These are phyloP conservation scores for Talaromyces sp. DNA, from an alignment of 2,329 filamentous ascomycete genomes.

Conservation along the genomic window DNA sequence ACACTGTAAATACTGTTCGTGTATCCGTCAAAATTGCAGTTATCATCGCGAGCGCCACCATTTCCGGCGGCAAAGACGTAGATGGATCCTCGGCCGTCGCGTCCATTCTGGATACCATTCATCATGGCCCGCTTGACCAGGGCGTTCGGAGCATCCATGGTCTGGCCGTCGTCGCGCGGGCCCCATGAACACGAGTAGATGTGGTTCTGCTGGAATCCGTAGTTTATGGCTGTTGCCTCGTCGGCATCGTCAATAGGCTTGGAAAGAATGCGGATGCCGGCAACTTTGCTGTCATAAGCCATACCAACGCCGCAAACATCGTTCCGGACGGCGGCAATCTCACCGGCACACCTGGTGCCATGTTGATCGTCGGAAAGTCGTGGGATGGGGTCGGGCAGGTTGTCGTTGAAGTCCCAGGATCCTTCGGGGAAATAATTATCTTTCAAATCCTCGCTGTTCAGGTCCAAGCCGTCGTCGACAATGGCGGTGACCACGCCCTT, in stretches of 20 bases:
- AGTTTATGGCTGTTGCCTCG: conserved; percentile 89
- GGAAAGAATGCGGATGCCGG: conserved; percentile 88
- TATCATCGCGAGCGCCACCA: conserved; percentile 79
- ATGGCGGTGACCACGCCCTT: conserved; percentile 86
- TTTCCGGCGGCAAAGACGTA: conserved; percentile 98
- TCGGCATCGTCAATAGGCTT: conserved; percentile 88
- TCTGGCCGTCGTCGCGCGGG: conserved; percentile 83
- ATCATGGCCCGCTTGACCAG: conserved; percentile 88
- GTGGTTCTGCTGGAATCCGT: conserved; percentile 82
- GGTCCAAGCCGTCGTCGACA: conserved; percentile 92
- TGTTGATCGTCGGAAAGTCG: conserved; percentile 81
- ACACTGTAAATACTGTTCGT: conserved; percentile 99
- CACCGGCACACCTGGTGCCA: conserved; percentile 90
- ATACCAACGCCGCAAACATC: conserved; percentile 93
- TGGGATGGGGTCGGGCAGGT: conserved; percentile 71
- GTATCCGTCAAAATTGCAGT: conserved; percentile 99
- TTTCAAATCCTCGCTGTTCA: conserved; percentile 88
- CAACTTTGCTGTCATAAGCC: conserved; percentile 84
- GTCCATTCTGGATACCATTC: conserved; percentile 84
- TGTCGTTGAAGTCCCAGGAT: conserved; percentile 95
- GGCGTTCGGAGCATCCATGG: conserved; percentile 90
- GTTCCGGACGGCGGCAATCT: conserved; percentile 88
- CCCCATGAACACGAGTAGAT: conserved; percentile 99
- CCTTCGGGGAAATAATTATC: conserved; percentile 90
- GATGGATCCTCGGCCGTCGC: conserved; percentile 77